Evolutionary conservation across 129 eudicot genomes (phyloP), one percentile per base, ranked within the genome.

Genomic region (Pseudognaphalium luteoalbum): DNA sequence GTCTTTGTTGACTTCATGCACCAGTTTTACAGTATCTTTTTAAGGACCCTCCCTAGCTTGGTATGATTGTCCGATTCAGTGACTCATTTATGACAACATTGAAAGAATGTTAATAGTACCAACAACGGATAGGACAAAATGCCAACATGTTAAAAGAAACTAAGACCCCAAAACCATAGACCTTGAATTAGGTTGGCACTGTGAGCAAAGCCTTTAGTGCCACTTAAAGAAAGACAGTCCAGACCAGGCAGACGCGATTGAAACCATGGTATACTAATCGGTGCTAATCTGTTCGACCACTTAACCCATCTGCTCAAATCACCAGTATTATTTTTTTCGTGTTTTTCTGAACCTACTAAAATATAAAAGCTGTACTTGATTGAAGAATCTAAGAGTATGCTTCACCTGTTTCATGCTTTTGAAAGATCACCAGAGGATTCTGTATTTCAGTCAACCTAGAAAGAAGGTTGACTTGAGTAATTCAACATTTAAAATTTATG

Each of bases 91-190:
- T 14, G 4, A 21, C 35, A 34, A 61, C 10, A 25, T 62, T 29
- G 29, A 61, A 25, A 16, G 71, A 41, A 63, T 42, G 62, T 28
- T 74, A 32, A 61, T 74, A 41, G n/a, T 60, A 39, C 70, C 70
- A 61, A 37, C 11, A 39, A 22, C 10, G n/a, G 60, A 16, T 74
- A 67, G 33, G 58, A 42, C 54, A 47, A 47, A 47, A 41, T 2
- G 47, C 47, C 12, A 39, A 44, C 17, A 44, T 44, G 52, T 44
- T 12, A 11, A 39, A 4, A 11, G 52, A 44, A 44, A 44, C 52
- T 44, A 44, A 44, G 3, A 12, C 52, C 2, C 52, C 17, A 4
- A 44, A 39, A 44, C 17, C 52, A 44, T 44, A 44, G 52, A 44
- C 17, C 52, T 5, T 11, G 16, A 44, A 44, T 44, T 44, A 44